phyloP scores from a whole-genome alignment of 192 early-diverging fungal genomes.

The Borealophlyctis nickersoniae region DNA sequence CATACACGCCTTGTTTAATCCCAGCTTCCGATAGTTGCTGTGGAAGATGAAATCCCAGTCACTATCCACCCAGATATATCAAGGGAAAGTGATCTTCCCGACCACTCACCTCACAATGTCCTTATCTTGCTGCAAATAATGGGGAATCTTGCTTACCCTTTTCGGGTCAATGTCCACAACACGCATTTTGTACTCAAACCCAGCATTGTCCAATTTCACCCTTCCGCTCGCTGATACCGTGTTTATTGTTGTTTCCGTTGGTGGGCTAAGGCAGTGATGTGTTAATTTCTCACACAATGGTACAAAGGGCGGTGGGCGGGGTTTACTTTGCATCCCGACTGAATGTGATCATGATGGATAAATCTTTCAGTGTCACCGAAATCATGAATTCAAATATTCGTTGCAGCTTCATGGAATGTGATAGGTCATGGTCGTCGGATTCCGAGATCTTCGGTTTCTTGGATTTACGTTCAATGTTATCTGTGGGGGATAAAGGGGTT shows the following conservation, averaged over 20 bases:
- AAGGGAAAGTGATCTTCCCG: too few species aligned
- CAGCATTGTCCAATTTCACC: constrained; percentile 3
- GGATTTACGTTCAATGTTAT: background rate
- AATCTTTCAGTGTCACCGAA: constrained; percentile 74
- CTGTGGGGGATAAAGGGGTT: too few species aligned
- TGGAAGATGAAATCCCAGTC: too few species aligned
- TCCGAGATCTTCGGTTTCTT: background rate
- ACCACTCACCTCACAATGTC: constrained; percentile 48
- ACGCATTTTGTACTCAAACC: constrained; percentile 42
- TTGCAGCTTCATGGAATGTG: constrained; percentile 31
- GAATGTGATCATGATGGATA: constrained; percentile 65
- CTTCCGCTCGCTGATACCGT: too few species aligned
- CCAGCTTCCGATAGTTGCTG: too few species aligned
- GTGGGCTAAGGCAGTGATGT: too few species aligned
- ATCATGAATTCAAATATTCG: constrained; percentile 63
- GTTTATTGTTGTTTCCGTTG: too few species aligned
- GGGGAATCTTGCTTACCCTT: constrained; percentile 52
- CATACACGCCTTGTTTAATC: too few species aligned
- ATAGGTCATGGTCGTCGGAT: background rate
- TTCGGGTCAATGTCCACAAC: constrained; percentile 76
- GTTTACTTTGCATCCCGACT: constrained; percentile 3
- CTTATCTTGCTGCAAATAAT: constrained; percentile 51
- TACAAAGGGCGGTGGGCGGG: too few species aligned
- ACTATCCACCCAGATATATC: too few species aligned
- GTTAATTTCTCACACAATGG: too few species aligned